Base-by-base conservation (phyloP, 495 filamentous ascomycete species). In the Ascobolus immersus region DNA sequence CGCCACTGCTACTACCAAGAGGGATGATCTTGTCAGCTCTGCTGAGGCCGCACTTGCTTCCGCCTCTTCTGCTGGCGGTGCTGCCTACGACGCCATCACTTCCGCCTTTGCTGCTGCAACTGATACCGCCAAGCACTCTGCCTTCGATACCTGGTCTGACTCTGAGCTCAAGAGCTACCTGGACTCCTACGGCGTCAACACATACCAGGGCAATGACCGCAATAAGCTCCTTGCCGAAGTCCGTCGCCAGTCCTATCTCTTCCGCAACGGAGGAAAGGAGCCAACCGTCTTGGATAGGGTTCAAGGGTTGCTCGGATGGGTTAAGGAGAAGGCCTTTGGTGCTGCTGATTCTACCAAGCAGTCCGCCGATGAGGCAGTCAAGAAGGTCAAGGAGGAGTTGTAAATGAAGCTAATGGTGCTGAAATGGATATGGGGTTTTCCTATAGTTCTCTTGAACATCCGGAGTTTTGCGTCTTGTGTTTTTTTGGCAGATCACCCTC, bases 111-210 rank as follows among this genome's bases (percentile, higher is more conserved):
- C 73, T 2, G 53, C 65, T 21, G 71, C 69, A 7, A 82, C 78
- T 7, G 67, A 66, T 36, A 44, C 59, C 4, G 73, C 62, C 28
- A 84, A 81, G 57, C 65, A 72, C 12, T 52, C 51, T 12, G 62
- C 67, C 3, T 86, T 86, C 41, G 71, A 86, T 30, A 71, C 67
- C 2, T 90, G 79, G 79, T 75, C 75, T 33, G 69, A 70, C 19
- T 71, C 65, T 11, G 79, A 90, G 13, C 57, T 90, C 34, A 84
- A 84, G 58, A 55, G 63, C 10, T 84, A 80, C 40, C 61, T 84
- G 9, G 77, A 84, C 49, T 73, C 68, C 32, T 84, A 81, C 44
- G 77, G 77, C 24, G 60, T 84, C 39, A 64, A 69, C 8, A 65
- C 62, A 27, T 74, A 73, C 28, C 74, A 78, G 52, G 74, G 73